Conservation (phyloP, 2,329 filamentous ascomycete species). For the Hyphodiscus sp. region DNA sequence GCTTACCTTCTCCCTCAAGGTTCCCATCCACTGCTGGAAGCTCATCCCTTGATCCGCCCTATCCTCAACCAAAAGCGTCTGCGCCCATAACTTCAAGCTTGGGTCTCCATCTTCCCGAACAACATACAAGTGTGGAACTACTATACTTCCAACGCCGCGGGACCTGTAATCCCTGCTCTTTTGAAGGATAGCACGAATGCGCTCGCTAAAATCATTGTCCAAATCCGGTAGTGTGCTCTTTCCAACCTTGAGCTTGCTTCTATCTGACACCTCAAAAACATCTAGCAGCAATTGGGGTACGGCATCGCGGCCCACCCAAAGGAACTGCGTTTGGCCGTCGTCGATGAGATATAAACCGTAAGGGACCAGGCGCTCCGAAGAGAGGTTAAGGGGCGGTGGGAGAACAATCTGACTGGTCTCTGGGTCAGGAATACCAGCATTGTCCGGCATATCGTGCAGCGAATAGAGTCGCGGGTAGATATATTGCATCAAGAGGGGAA, state of each 20-base stretch:
- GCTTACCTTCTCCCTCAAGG: constrained; percentile 86
- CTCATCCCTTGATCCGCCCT: constrained; percentile 90
- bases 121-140: constrained; percentile 87
- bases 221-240: constrained; percentile 82
- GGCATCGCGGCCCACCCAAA: constrained; percentile 91
- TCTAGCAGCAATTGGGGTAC: constrained; percentile 83
- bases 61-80: constrained; percentile 92
- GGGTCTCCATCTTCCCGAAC: constrained; percentile 95
- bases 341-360: constrained; percentile 96
- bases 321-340: constrained; percentile 93
- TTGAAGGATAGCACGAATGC: constrained; percentile 79
- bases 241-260: constrained; percentile 79
- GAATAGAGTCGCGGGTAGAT: constrained; percentile 84
- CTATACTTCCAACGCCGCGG: constrained; percentile 85
- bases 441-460: constrained; percentile 93
- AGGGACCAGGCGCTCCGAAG: constrained; percentile 77
- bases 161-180: constrained; percentile 87
- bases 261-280: constrained; percentile 83
- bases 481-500: constrained; percentile 87
- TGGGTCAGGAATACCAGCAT: constrained; percentile 76
- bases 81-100: constrained; percentile 90
- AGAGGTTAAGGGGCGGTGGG: constrained; percentile 77
- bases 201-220: constrained; percentile 95
- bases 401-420: constrained; percentile 85
- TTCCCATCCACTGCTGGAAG: constrained; percentile 87